phyloP scores from a whole-genome alignment of 2,329 filamentous ascomycete genomes.

The Alternaria arbusti region DNA sequence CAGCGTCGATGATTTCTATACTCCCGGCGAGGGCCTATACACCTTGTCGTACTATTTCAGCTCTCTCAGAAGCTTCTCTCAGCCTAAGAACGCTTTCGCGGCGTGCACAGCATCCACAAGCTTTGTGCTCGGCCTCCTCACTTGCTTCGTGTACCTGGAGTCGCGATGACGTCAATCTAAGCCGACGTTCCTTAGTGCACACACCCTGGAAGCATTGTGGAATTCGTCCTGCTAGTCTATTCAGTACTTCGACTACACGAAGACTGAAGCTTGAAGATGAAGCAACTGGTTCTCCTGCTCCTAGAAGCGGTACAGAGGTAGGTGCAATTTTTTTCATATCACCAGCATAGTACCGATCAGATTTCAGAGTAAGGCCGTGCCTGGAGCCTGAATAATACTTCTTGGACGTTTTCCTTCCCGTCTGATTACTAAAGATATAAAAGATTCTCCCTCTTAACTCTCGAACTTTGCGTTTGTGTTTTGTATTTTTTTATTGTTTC shows the following conservation, averaged over 20 bases:
- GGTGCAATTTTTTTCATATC: not conserved
- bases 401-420: too few species aligned
- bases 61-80: constrained; percentile 13
- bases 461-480: too few species aligned
- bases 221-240: constrained; percentile 13
- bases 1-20: constrained; percentile 11
- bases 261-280: constrained; percentile 14
- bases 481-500: too few species aligned
- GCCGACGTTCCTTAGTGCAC: not conserved
- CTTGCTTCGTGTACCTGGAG: constrained; percentile 39
- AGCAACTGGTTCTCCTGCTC: constrained; percentile 4
- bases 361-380: too few species aligned
- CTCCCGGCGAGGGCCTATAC: constrained; percentile 27
- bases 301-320: constrained; percentile 19
- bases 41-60: constrained; percentile 12
- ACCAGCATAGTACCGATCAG: not conserved
- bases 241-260: constrained; percentile 27
- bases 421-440: too few species aligned
- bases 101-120: constrained; percentile 21
- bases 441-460: too few species aligned
- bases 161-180: constrained; percentile 11
- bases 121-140: constrained; percentile 32
- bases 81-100: constrained; percentile 10
- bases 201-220: constrained; percentile 1
- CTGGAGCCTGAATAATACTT: too few species aligned